Percentiles rank a stretch among this genome's conserved stretches.
Evolutionary conservation across 139 green algal species (phyloP).

Genomic region (Gonium pectorale): DNA sequence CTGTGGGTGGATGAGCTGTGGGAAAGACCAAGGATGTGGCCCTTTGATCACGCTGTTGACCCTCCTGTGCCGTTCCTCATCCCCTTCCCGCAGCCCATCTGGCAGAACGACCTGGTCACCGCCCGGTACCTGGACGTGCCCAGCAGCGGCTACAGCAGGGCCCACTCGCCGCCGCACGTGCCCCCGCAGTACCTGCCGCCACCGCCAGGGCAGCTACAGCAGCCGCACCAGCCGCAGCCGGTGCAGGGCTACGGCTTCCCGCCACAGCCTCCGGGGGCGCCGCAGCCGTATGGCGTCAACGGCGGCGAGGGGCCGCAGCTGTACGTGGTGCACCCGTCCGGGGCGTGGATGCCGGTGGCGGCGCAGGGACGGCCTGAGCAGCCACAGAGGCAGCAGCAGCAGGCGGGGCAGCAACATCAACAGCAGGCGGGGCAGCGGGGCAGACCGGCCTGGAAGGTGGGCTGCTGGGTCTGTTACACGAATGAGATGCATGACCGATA

Average conservation of each 20-base stretch:
- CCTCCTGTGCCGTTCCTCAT: not conserved
- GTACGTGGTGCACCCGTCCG: slow-evolving; percentile 18
- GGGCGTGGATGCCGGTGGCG: not conserved
- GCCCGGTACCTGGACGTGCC: slow-evolving; percentile 51
- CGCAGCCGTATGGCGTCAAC: slow-evolving; percentile 1
- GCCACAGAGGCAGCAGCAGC: not conserved
- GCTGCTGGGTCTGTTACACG: no score
- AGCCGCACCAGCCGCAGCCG: slow-evolving; percentile 9
- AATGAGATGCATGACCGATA: no score
- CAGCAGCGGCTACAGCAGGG: slow-evolving; percentile 43
- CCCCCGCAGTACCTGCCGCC: slow-evolving; percentile 26
- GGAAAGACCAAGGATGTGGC: not conserved
- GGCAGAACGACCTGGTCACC: slow-evolving; percentile 48
- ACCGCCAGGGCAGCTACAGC: not conserved
- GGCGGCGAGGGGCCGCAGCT: slow-evolving; percentile 6
- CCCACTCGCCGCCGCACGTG: not conserved
- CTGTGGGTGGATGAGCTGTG: no score
- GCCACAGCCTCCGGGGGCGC: not conserved
- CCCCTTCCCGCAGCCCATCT: slow-evolving; percentile 18
- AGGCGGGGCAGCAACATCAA: slow-evolving; percentile 17
- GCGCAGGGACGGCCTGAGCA: not conserved
- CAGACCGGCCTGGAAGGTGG: slow-evolving; percentile 6
- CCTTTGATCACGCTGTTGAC: not conserved
- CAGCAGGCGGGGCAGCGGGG: not conserved
- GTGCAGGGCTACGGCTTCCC: not conserved